Percentiles rank a stretch among this genome's conserved stretches.
phyloP scores from a whole-genome alignment of 2,329 filamentous ascomycete species.

The Diaporthe sp. region DNA sequence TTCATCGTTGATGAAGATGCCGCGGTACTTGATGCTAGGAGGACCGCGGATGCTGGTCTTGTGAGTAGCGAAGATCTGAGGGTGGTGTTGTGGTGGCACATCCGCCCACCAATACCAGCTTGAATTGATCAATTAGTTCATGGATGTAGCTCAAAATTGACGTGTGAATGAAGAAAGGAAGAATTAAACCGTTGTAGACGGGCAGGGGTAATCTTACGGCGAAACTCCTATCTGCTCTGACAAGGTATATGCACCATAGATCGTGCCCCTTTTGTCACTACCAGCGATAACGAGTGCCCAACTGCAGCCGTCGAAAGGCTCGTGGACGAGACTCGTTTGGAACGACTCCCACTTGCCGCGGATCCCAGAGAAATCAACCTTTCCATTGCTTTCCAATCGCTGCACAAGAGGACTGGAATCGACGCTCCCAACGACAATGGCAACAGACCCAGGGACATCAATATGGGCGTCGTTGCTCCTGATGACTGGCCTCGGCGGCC shows the following conservation, averaged over 20 bases:
- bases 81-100: constrained; percentile 63
- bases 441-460: constrained; percentile 45
- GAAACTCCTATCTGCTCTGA: constrained; percentile 75
- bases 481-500: constrained; percentile 35
- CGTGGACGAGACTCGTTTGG: constrained; percentile 61
- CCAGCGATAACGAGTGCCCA: constrained; percentile 69
- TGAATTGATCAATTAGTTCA: not conserved
- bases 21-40: constrained; percentile 71
- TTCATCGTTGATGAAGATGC: constrained; percentile 75
- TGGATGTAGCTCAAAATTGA: not conserved
- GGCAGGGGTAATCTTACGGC: constrained; percentile 52
- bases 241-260: constrained; percentile 72
- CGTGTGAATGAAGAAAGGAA: not conserved
- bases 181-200: not conserved
- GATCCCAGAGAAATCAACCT: constrained; percentile 62
- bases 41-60: constrained; percentile 63
- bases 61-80: constrained; percentile 63
- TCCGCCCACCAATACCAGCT: constrained; percentile 73
- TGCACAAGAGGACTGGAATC: constrained; percentile 63
- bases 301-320: constrained; percentile 60
- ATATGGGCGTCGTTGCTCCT: not conserved
- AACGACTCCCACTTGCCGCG: constrained; percentile 72
- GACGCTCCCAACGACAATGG: constrained; percentile 67
- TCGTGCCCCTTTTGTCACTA: constrained; percentile 70
- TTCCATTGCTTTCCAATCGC: constrained; percentile 57